phyloP scores from a whole-genome alignment of 345 rosid species.

The Camelina laxa region DNA sequence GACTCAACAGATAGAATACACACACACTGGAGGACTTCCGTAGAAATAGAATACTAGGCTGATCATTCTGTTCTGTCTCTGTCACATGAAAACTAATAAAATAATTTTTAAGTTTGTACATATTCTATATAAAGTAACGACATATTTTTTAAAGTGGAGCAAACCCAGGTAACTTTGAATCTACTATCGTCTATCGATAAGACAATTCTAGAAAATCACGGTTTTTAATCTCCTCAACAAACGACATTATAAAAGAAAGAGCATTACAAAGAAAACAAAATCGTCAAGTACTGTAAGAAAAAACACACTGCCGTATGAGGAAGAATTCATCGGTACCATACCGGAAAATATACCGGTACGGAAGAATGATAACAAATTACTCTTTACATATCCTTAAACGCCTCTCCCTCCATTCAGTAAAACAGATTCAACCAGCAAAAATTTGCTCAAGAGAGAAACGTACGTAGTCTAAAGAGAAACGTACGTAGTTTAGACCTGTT shows the following conservation, averaged over 20 bases:
- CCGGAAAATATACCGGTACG: slow-evolving; percentile 32
- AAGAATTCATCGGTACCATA: slow-evolving; percentile 36
- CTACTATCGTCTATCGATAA: neutral
- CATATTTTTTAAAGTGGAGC: neutral
- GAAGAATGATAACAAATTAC: slow-evolving; percentile 24
- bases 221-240: slow-evolving; percentile 23
- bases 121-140: neutral
- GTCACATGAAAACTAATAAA: no score
- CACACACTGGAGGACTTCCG: no score
- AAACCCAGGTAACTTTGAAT: neutral
- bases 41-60: no score
- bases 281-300: slow-evolving; percentile 20
- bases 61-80: no score
- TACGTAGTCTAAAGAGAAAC: slow-evolving; percentile 10
- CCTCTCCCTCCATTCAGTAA: slow-evolving; percentile 22
- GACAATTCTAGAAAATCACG: neutral
- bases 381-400: slow-evolving; percentile 40
- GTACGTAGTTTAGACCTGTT: slow-evolving; percentile 26
- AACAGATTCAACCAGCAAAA: slow-evolving; percentile 31
- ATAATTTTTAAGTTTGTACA: no score
- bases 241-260: neutral
- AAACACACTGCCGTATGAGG: slow-evolving; percentile 16
- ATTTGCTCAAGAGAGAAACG: slow-evolving; percentile 25
- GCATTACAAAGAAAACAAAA: slow-evolving; percentile 24
- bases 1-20: neutral